These are phyloP conservation scores for Nicotiana tomentosiformis DNA, from an alignment of 257 asterid species.

Conservation along the genomic window DNA sequence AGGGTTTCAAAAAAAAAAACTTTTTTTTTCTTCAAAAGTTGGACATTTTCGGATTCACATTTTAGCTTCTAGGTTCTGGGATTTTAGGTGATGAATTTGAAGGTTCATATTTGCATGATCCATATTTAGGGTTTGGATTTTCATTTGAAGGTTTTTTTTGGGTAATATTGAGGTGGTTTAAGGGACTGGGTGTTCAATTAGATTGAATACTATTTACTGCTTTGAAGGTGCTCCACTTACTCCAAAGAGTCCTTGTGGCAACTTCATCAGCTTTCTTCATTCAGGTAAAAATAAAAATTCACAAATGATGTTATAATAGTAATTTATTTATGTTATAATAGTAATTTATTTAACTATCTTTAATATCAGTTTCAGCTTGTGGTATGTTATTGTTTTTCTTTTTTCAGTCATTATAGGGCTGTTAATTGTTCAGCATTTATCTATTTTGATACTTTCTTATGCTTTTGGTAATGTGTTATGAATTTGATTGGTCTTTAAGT, in stretches of 20 bases:
- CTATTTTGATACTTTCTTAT: background rate
- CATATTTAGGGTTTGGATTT: conserved; percentile 4
- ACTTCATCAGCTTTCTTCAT: conserved; percentile 9
- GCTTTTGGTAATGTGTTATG: background rate
- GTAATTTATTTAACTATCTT: background rate
- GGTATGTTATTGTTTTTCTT: background rate
- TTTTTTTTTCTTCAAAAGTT: background rate
- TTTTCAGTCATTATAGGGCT: background rate
- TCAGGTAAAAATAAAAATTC: conserved; percentile 8
- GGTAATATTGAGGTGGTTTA: background rate
- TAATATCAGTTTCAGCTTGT: background rate
- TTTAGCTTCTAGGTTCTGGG: background rate
- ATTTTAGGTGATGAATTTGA: background rate
- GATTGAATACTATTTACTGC: background rate
- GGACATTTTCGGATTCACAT: background rate
- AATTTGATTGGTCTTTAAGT: background rate
- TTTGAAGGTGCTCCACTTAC: conserved; percentile 5
- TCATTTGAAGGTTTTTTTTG: background rate
- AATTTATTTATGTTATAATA: background rate
- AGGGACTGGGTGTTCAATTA: background rate
- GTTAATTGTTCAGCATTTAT: background rate
- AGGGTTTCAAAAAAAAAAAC: background rate
- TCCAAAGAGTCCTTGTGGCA: background rate
- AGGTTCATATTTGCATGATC: background rate
- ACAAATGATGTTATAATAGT: background rate